A percentile compares a stretch with the other conserved stretches of the same genome.
These are phyloP conservation scores for Coniochaeta ligniaria DNA, from an alignment of 2,329 filamentous ascomycete genomes.

Conservation along the genomic window DNA sequence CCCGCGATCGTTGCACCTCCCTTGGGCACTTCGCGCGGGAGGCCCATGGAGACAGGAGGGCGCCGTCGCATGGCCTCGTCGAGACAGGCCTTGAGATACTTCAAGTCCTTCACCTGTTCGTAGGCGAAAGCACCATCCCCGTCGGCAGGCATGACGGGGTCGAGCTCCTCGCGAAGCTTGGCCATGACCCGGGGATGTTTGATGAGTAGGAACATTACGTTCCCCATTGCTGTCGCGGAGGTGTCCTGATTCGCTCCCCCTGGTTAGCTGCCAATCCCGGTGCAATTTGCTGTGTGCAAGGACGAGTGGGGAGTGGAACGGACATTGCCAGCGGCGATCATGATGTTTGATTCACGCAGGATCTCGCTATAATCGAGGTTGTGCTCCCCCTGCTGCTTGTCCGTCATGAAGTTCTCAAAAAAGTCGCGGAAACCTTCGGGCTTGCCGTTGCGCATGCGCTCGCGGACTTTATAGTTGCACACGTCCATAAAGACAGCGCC, in stretches of 20 bases:
- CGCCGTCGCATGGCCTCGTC: constrained; percentile 19
- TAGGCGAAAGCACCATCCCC: constrained; percentile 10
- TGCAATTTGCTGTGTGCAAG: no score
- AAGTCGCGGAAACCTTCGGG: no score
- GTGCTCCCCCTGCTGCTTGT: no score
- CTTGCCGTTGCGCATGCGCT: no score
- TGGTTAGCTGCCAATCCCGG: no score
- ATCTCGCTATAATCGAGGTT: no score
- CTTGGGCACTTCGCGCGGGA: constrained; percentile 12
- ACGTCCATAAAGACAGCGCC: no score
- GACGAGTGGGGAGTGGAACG: no score
- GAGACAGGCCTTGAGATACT: constrained; percentile 21
- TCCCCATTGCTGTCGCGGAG: constrained; percentile 7
- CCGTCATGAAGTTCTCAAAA: no score
- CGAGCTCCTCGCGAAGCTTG: constrained; percentile 9
- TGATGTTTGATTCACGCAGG: no score
- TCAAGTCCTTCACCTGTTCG: constrained; percentile 8
- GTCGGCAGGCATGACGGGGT: constrained; percentile 5
- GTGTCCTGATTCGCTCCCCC: constrained; percentile 15
- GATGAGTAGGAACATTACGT: constrained; percentile 8
- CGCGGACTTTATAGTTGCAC: no score
- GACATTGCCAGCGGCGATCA: no score
- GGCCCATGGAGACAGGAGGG: constrained; percentile 9
- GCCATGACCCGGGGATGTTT: constrained; percentile 9
- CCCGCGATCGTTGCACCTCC: constrained; percentile 15